Evolutionary conservation across 1,284 basidiomycete genomes (phyloP).

Genomic region (Schizophyllum amplum): DNA sequence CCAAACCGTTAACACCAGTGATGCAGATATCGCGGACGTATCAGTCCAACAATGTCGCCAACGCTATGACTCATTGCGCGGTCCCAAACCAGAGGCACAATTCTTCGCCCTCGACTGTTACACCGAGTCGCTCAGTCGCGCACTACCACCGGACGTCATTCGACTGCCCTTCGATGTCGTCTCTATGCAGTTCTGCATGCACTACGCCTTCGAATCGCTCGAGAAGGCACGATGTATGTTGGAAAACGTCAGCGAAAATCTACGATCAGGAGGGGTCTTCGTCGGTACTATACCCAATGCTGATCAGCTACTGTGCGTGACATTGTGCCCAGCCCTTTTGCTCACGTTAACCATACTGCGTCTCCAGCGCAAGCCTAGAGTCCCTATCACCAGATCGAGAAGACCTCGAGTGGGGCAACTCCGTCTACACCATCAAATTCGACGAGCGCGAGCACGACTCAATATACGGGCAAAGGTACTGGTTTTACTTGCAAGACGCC

Average conservation of each 20-base stretch:
- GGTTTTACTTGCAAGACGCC: constrained; percentile 90
- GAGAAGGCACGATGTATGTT: constrained; percentile 89
- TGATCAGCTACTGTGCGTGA: constrained; percentile 58
- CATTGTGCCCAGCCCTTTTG: neutral
- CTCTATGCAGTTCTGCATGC: constrained; percentile 99
- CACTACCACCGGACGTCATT: constrained; percentile 54
- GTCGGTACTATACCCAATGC: constrained; percentile 93
- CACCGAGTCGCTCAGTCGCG: constrained; percentile 58
- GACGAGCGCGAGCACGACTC: constrained; percentile 58
- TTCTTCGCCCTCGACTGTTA: constrained; percentile 93
- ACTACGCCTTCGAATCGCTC: constrained; percentile 93
- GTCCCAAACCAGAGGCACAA: constrained; percentile 59
- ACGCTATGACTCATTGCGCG: constrained; percentile 50
- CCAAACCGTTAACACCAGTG: neutral
- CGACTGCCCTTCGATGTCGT: constrained; percentile 83
- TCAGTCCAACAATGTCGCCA: constrained; percentile 86
- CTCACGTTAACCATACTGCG: constrained; percentile 3
- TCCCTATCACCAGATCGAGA: constrained; percentile 50
- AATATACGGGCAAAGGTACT: constrained; percentile 86
- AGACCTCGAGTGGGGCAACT: constrained; percentile 83
- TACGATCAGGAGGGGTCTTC: constrained; percentile 82
- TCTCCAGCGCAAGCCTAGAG: constrained; percentile 54
- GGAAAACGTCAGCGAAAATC: constrained; percentile 77
- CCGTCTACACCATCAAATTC: constrained; percentile 85
- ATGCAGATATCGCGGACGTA: constrained; percentile 80